phyloP scores from a whole-genome alignment of 2,329 filamentous ascomycete genomes.

The Penicillium occitanis region DNA sequence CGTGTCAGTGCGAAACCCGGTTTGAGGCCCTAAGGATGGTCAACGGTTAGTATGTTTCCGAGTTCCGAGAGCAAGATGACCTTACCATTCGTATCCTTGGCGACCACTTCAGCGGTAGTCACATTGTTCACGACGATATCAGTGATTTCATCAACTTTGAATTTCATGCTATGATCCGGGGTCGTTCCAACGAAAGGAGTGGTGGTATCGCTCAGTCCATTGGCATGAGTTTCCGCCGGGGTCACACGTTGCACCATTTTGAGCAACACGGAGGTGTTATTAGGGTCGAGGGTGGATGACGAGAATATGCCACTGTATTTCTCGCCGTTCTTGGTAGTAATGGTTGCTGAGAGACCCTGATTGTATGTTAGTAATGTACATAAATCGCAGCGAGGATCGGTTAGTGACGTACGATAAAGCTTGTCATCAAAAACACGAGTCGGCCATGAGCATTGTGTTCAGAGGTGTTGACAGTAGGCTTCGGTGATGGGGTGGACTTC shows the following conservation, averaged over 20 bases:
- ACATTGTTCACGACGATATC: slow-evolving; percentile 58
- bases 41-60: background rate
- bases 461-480: slow-evolving; percentile 46
- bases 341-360: slow-evolving; percentile 56
- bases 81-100: slow-evolving; percentile 53
- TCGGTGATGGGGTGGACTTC: slow-evolving; percentile 43
- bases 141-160: slow-evolving; percentile 61
- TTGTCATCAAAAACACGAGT: slow-evolving; percentile 58
- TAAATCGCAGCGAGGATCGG: background rate
- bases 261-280: slow-evolving; percentile 57
- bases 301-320: slow-evolving; percentile 63
- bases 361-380: slow-evolving; percentile 25
- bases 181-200: slow-evolving; percentile 45
- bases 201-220: slow-evolving; percentile 43
- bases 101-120: slow-evolving; percentile 51
- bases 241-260: slow-evolving; percentile 64
- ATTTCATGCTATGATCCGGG: slow-evolving; percentile 56
- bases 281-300: slow-evolving; percentile 53
- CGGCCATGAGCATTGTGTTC: slow-evolving; percentile 62
- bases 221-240: slow-evolving; percentile 36
- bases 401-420: slow-evolving; percentile 55
- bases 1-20: slow-evolving; percentile 78
- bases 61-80: background rate
- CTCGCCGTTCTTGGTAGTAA: slow-evolving; percentile 62
- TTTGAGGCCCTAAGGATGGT: slow-evolving; percentile 57